Percentiles rank a stretch among this genome's conserved stretches.
Evolutionary conservation across 495 filamentous ascomycete species (phyloP).

Genomic region (Clavariopsis aquatica): DNA sequence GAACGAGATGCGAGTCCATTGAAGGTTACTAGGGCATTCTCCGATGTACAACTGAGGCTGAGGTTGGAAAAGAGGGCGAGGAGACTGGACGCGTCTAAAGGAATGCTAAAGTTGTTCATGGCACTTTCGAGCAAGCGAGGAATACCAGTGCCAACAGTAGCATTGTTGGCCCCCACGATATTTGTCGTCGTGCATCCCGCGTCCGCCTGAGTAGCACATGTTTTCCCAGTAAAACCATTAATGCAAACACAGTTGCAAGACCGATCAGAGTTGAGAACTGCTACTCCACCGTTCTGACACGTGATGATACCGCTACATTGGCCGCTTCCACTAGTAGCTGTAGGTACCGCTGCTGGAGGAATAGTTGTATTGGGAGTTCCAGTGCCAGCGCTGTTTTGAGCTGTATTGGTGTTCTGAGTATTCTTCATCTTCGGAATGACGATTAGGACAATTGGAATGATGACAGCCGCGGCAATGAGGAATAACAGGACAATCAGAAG

Average conservation of each 20-base stretch:
- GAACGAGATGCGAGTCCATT: conserved; percentile 53
- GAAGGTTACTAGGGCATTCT: conserved; percentile 88
- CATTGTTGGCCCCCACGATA: conserved; percentile 57
- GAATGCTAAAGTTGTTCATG: conserved; percentile 70
- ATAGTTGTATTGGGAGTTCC: conserved; percentile 30
- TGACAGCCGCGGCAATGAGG: conserved; percentile 79
- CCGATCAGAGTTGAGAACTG: conserved; percentile 58
- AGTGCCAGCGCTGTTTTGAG: conserved; percentile 2
- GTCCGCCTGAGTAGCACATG: conserved; percentile 63
- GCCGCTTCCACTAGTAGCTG: conserved; percentile 9
- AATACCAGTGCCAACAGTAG: conserved; percentile 77
- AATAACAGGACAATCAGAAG: conserved; percentile 68
- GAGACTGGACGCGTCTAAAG: conserved; percentile 64
- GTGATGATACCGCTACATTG: conserved; percentile 46
- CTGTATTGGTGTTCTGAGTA: conserved; percentile 43
- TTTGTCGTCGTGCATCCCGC: conserved; percentile 71
- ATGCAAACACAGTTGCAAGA: conserved; percentile 83
- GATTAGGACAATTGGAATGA: conserved; percentile 82
- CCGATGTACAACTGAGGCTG: conserved; percentile 71
- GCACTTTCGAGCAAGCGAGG: conserved; percentile 68
- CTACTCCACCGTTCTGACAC: conserved; percentile 82
- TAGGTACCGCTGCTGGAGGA: conserved; percentile 5
- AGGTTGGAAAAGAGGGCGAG: conserved; percentile 73
- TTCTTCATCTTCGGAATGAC: conserved; percentile 60
- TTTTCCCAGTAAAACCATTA: conserved; percentile 79